Percentiles rank a stretch among this genome's conserved stretches.
phyloP scores from a whole-genome alignment of 2,329 filamentous ascomycete genomes.

The Dactylonectria estremocensis region DNA sequence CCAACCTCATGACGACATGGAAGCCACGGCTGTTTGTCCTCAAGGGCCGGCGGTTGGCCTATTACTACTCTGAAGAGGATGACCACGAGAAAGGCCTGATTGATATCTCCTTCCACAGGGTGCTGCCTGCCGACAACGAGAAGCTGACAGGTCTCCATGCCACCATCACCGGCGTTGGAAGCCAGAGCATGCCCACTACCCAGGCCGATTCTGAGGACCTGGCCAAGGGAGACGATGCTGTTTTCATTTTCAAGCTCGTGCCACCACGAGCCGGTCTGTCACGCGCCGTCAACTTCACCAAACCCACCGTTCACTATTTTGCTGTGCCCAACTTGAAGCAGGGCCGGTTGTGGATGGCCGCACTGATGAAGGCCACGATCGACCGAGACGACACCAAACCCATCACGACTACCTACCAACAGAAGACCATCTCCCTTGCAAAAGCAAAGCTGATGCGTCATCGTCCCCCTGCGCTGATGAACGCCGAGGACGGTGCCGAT shows the following conservation, averaged over 20 bases:
- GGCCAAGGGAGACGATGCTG: slow-evolving; percentile 74
- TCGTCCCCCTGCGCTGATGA: slow-evolving; percentile 90
- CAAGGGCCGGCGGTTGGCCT: slow-evolving; percentile 90
- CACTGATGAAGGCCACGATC: slow-evolving; percentile 98
- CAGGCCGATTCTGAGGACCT: slow-evolving; percentile 59
- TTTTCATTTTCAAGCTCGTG: slow-evolving; percentile 98
- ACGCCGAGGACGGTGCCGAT: slow-evolving; percentile 64
- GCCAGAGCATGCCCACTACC: slow-evolving; percentile 62
- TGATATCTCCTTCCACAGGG: slow-evolving; percentile 96
- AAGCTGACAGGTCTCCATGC: slow-evolving; percentile 92
- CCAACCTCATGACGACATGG: slow-evolving; percentile 97
- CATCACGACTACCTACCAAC: slow-evolving; percentile 93
- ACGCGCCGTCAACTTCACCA: slow-evolving; percentile 96
- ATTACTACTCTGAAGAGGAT: slow-evolving; percentile 96
- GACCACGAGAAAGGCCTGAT: slow-evolving; percentile 95
- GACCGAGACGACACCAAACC: slow-evolving; percentile 87
- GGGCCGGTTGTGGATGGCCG: slow-evolving; percentile 97
- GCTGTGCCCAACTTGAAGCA: slow-evolving; percentile 92
- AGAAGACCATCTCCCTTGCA: slow-evolving; percentile 93
- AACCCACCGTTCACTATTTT: slow-evolving; percentile 97
- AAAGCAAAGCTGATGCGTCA: slow-evolving; percentile 92
- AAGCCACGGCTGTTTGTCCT: slow-evolving; percentile 97
- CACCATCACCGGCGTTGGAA: slow-evolving; percentile 83
- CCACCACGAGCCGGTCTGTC: slow-evolving; percentile 90
- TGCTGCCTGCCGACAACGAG: slow-evolving; percentile 95